A percentile compares a stretch with the other conserved stretches of the same genome.
Conservation (phyloP, 2,329 filamentous ascomycete genomes). For the Parasarocladium wereldwijsianum region DNA sequence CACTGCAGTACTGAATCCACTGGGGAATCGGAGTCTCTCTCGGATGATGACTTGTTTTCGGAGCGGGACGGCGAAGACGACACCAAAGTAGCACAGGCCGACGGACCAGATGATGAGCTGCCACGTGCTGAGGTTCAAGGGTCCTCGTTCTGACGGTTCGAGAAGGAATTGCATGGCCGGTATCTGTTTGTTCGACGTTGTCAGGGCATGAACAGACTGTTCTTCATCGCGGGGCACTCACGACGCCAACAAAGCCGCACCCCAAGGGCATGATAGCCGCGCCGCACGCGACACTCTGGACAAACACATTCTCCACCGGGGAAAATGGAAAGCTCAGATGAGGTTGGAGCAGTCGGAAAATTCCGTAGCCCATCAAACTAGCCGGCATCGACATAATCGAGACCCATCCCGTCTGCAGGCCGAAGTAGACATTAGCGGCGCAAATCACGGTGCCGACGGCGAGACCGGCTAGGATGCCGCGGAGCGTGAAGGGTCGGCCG, state of each 20-base stretch:
- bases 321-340: constrained; percentile 71
- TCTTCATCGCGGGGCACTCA: constrained; percentile 17
- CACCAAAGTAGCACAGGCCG: constrained; percentile 90
- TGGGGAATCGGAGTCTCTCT: constrained; percentile 87
- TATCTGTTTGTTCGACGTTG: constrained; percentile 29
- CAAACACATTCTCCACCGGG: constrained; percentile 89
- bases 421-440: constrained; percentile 98
- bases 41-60: constrained; percentile 83
- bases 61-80: constrained; percentile 87
- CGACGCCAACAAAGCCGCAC: constrained; percentile 86
- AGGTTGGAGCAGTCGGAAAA: constrained; percentile 67
- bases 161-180: constrained; percentile 84
- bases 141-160: constrained; percentile 61
- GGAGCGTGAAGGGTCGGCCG: constrained; percentile 65
- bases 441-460: constrained; percentile 81
- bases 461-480: constrained; percentile 67
- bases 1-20: constrained; percentile 85
- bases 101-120: constrained; percentile 83
- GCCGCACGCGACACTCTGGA: constrained; percentile 88
- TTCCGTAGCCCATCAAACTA: constrained; percentile 83
- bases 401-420: constrained; percentile 65
- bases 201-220: neutral
- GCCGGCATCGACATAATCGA: constrained; percentile 94
- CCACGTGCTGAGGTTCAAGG: constrained; percentile 54
- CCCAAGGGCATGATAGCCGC: constrained; percentile 96